Conservation (phyloP, 2,329 filamentous ascomycete genomes). For the Emergomyces orientalis region DNA sequence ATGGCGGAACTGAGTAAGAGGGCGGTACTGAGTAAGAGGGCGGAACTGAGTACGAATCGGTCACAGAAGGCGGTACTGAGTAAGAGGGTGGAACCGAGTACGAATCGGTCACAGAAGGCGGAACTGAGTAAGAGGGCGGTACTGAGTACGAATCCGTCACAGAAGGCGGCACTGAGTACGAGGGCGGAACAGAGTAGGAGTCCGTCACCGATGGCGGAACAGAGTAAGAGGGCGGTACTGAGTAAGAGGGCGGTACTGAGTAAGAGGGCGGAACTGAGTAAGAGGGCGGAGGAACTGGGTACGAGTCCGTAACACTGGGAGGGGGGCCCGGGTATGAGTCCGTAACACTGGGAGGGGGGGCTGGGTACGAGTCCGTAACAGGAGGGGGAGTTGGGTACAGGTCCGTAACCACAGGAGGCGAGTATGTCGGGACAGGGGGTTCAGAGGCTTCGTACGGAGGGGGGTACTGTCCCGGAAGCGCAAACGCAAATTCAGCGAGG, state of each 20-base stretch:
- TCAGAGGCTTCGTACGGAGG: background rate
- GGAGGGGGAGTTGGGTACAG: background rate
- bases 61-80: no score
- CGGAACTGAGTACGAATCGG: no score
- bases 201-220: background rate
- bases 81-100: background rate
- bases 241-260: no score
- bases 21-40: background rate
- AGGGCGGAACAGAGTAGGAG: background rate
- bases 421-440: background rate
- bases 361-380: background rate
- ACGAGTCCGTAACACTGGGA: background rate
- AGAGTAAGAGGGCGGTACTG: background rate
- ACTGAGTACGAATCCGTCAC: background rate
- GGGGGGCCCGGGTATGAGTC: background rate
- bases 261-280: background rate
- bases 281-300: background rate
- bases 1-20: no score
- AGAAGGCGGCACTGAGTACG: background rate
- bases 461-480: background rate
- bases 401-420: background rate
- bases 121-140: background rate
- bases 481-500: conserved; percentile 4
- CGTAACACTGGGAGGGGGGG: background rate
- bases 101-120: background rate